A percentile compares a stretch with the other conserved stretches of the same genome.
These are phyloP conservation scores for Cladosporium oxysporum DNA, from an alignment of 2,329 filamentous ascomycete genomes.

Conservation along the genomic window DNA sequence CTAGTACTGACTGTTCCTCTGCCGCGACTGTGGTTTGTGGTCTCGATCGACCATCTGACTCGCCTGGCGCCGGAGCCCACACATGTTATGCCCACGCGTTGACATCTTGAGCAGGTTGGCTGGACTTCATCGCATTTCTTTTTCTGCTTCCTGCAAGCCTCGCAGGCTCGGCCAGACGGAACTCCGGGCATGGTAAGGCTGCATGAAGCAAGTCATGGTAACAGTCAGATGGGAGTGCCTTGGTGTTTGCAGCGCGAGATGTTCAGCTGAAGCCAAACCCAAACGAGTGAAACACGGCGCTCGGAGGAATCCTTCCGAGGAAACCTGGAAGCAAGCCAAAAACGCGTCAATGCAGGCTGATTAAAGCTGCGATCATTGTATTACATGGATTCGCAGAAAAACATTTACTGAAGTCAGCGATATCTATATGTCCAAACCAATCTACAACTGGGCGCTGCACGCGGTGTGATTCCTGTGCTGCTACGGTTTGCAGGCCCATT, in stretches of 20 bases:
- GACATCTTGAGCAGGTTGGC: constrained; percentile 22
- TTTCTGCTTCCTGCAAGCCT: constrained; percentile 23
- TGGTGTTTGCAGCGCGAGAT: neutral
- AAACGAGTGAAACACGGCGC: constrained; percentile 1
- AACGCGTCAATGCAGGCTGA: neutral
- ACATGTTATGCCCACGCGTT: constrained; percentile 20
- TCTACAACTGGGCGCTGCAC: neutral
- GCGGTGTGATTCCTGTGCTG: neutral
- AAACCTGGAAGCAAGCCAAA: neutral
- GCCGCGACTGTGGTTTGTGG: neutral
- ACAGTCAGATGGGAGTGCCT: neutral
- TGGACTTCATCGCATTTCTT: constrained; percentile 24
- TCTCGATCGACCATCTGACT: constrained; percentile 20
- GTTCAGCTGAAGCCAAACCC: constrained; percentile 8
- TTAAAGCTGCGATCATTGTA: neutral
- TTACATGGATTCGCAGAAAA: neutral
- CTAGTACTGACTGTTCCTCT: neutral
- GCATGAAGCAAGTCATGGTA: neutral
- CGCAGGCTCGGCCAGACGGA: constrained; percentile 32
- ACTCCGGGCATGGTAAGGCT: constrained; percentile 25
- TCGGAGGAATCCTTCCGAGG: neutral
- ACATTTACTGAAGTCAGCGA: neutral
- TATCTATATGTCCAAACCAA: neutral
- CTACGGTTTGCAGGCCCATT: neutral
- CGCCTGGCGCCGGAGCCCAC: constrained; percentile 21